Evolutionary conservation across 208 protist species (phyloP).

Genomic region (Acanthamoeba royreba): DNA sequence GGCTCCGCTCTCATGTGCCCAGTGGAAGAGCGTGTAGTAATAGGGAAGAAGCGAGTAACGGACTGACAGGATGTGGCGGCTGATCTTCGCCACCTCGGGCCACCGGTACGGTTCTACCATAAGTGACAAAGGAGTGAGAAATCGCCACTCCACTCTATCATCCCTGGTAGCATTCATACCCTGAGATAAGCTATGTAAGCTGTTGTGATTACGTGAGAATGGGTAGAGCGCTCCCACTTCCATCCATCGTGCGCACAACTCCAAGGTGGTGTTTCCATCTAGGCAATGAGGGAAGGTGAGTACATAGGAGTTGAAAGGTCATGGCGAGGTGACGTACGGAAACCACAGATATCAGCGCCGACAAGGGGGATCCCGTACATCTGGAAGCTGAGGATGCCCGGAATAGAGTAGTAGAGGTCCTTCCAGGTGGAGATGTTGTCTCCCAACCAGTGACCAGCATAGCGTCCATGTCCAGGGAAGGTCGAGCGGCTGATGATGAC

Average conservation of each 20-base stretch:
- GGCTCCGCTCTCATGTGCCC: constrained; percentile 46
- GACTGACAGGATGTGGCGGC: constrained; percentile 48
- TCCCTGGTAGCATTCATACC: not conserved
- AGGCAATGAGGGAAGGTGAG: no score
- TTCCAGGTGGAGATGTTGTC: constrained; percentile 77
- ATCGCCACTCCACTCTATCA: no score
- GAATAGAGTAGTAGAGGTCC: constrained; percentile 78
- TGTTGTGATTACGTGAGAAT: constrained; percentile 87
- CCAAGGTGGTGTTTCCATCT: constrained; percentile 75
- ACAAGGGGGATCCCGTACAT: constrained; percentile 86
- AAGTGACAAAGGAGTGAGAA: no score
- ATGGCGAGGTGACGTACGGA: constrained; percentile 47
- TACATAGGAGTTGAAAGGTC: constrained; percentile 44
- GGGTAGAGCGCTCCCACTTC: constrained; percentile 86
- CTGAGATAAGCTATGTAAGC: not conserved
- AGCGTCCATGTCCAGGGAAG: constrained; percentile 51
- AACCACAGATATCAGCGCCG: constrained; percentile 89
- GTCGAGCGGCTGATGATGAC: constrained; percentile 71
- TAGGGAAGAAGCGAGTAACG: constrained; percentile 81
- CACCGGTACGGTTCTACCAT: constrained; percentile 68
- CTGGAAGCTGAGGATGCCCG: constrained; percentile 82
- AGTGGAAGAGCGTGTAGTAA: constrained; percentile 78
- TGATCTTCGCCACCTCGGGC: constrained; percentile 48
- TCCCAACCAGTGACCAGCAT: constrained; percentile 84
- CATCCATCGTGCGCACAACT: constrained; percentile 86